These are phyloP conservation scores for Pichia cabralensis DNA, from an alignment of 805 yeast genomes.

Conservation along the genomic window DNA sequence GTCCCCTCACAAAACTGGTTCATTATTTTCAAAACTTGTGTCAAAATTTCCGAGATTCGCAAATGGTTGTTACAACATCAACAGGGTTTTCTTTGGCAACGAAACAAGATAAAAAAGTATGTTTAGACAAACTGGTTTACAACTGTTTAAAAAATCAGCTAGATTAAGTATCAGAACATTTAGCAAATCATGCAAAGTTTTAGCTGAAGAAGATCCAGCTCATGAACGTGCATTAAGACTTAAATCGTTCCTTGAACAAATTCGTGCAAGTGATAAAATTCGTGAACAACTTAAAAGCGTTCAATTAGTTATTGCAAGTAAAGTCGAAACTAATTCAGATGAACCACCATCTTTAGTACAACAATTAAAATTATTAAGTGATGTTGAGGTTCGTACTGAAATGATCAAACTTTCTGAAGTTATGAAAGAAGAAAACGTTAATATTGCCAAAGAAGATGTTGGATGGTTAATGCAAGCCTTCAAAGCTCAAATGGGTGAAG, in stretches of 20 bases:
- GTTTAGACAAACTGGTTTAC: too few species aligned
- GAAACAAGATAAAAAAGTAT: too few species aligned
- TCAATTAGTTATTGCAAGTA: conserved; percentile 6
- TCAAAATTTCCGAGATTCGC: too few species aligned
- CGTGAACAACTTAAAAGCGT: conserved; percentile 4
- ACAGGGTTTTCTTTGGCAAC: too few species aligned
- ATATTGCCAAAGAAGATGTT: conserved; percentile 20
- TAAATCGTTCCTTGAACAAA: conserved; percentile 1
- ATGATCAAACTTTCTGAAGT: conserved; percentile 16
- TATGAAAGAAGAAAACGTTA: conserved; percentile 17
- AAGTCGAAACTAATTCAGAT: conserved; percentile 5
- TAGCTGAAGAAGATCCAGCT: conserved; percentile 3
- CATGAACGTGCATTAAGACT: conserved; percentile 5
- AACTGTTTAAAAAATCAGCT: too few species aligned
- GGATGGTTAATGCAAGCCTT: conserved; percentile 15
- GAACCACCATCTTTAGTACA: conserved; percentile 14
- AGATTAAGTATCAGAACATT: neutral
- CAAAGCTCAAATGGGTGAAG: conserved; percentile 13
- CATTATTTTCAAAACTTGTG: too few species aligned
- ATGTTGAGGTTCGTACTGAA: conserved; percentile 18
- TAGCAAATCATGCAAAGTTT: neutral
- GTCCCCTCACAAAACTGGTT: too few species aligned
- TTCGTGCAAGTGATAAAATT: conserved; percentile 3
- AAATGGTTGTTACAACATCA: too few species aligned
- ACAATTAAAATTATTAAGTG: conserved; percentile 22